A percentile compares a stretch with the other conserved stretches of the same genome.
Conservation (phyloP, 73 alveolate genomes). For the Tetrahymena malaccensis region DNA sequence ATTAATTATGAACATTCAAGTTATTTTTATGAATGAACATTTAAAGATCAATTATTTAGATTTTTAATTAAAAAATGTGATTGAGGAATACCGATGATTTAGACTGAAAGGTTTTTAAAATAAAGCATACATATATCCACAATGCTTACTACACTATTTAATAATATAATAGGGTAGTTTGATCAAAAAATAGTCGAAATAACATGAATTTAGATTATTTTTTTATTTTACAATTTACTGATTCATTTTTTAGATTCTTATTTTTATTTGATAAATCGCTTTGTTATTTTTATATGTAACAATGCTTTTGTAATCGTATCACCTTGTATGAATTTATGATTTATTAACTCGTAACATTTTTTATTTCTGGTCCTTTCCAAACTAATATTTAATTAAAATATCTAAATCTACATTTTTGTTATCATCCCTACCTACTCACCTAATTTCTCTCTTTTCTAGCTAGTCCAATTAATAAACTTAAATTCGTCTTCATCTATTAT, state of each 20-base stretch:
- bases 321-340: not conserved
- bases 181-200: not conserved
- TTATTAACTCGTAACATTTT: not conserved
- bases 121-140: not conserved
- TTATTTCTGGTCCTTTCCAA: not conserved
- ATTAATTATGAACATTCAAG: not conserved
- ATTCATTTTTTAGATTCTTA: not conserved
- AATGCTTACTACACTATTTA: not conserved
- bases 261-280: not conserved
- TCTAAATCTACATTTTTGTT: not conserved
- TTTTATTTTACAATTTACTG: not conserved
- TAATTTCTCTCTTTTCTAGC: not conserved
- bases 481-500: not conserved
- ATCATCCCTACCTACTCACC: not conserved
- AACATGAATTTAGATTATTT: not conserved
- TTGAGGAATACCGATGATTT: not conserved
- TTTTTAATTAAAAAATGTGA: not conserved
- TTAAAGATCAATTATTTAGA: not conserved
- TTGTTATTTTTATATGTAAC: not conserved
- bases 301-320: not conserved
- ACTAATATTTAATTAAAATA: not conserved
- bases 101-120: not conserved
- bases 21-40: not conserved
- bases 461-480: not conserved
- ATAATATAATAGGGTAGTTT: not conserved